Evolutionary conservation across 176 grass and related monocot species (phyloP).

Genomic region (Canna indica): DNA sequence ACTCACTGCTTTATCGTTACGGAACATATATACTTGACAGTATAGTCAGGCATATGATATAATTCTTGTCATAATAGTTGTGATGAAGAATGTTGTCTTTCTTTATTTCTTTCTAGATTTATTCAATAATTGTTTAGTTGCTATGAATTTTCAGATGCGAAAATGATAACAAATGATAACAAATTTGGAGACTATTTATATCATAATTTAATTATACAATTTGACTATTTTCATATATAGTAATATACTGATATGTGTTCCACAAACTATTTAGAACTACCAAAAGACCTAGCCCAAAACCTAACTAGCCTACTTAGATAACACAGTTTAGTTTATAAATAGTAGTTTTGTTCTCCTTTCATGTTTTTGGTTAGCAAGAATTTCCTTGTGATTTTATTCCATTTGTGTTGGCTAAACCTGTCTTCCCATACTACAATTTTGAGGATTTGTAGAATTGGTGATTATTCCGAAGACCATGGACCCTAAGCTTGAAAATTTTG

Average conservation of each 20-base stretch:
- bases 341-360: neutral
- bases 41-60: neutral
- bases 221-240: no score
- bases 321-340: no score
- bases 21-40: neutral
- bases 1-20: constrained; percentile 6
- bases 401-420: neutral
- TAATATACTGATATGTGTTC: no score
- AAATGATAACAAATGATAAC: no score
- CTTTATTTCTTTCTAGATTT: neutral
- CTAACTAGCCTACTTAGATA: neutral
- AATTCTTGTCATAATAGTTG: neutral
- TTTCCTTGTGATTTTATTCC: neutral
- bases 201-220: no score
- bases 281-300: neutral
- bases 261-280: no score
- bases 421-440: neutral
- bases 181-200: no score
- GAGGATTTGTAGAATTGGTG: neutral
- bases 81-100: no score
- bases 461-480: neutral
- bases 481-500: neutral
- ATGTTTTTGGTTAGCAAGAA: neutral
- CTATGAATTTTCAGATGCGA: no score
- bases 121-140: neutral